Evolutionary conservation across 257 asterid genomes (phyloP), one percentile per base, ranked within the genome.

Genomic region (Oldenlandia corymbosa): DNA sequence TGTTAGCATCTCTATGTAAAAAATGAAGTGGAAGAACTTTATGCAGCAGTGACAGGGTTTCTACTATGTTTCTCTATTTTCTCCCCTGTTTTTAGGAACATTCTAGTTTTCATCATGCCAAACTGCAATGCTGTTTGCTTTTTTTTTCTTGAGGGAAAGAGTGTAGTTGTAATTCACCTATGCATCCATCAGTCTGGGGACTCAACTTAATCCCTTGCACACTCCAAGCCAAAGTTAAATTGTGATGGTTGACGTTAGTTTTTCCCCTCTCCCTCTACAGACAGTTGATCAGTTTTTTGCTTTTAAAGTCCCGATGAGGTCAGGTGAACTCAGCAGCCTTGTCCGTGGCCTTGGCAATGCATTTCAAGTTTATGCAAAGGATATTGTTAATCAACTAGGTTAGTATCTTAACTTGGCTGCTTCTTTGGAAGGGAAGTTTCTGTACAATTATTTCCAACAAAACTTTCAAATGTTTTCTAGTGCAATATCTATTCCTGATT

Each of bases 231-330:
- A n/a, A 20, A 18, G 28, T 32, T 27, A 17, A 54, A 24, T 20
- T 13, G 7, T 34, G 36, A 61, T 56, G 42, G 48, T 61, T n/a
- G 43, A 14, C 21, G 27, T 9, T 36, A 26, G 17, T 73, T 73
- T 42, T 16, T 72, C 39, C 56, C 71, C 55, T 74, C 78, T 82
- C n/a, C n/a, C n/a, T n/a, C n/a, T n/a, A n/a, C 97, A 92, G 99
- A 92, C 99, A 49, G 97, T 92, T 64, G 96, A 92, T 82, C 99
- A 92, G 42, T 85, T 92, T 82, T 92, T 89, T 76, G 90, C 85
- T 81, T 85, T 92, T 66, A 80, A 80, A 58, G 97, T 92, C 77
- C 99, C 97, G 67, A 87, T 92, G 97, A 87, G 97, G 77, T 78
- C 83, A 48, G 85, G 87, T 41, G 99, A 92, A 76, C 80, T 92